These are phyloP conservation scores for Austroboletus niveus DNA, from an alignment of 1,284 basidiomycete genomes.

Conservation along the genomic window DNA sequence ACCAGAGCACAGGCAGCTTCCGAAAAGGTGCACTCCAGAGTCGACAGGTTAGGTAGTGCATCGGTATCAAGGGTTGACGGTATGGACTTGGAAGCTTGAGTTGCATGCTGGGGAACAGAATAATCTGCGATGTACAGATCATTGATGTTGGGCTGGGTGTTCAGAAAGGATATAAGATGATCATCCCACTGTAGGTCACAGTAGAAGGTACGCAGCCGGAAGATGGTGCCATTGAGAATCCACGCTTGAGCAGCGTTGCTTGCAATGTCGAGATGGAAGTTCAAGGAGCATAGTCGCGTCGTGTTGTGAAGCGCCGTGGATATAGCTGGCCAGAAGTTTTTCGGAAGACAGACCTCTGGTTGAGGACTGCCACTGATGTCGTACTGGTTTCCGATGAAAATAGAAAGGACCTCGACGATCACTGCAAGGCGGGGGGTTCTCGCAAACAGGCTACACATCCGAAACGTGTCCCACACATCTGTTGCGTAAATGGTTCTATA, in stretches of 20 bases:
- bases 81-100: conserved; percentile 4
- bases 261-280: conserved; percentile 38
- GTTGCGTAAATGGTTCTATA: conserved; percentile 57
- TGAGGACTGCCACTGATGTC: not conserved
- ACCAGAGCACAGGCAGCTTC: conserved; percentile 56
- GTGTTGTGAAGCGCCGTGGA: conserved; percentile 46
- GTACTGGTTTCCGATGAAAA: conserved; percentile 33
- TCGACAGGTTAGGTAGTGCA: conserved; percentile 47
- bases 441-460: conserved; percentile 48
- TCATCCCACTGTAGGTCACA: conserved; percentile 65
- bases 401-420: conserved; percentile 53
- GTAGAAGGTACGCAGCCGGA: conserved; percentile 55
- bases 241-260: conserved; percentile 46
- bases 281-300: conserved; percentile 48
- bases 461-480: conserved; percentile 36
- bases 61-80: conserved; percentile 27
- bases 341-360: conserved; percentile 22
- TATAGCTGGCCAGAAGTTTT: conserved; percentile 50
- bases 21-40: conserved; percentile 62
- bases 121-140: conserved; percentile 63
- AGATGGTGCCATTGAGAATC: conserved; percentile 48
- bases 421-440: conserved; percentile 44
- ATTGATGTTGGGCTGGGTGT: conserved; percentile 45
- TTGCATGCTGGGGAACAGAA: conserved; percentile 28
- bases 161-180: conserved; percentile 53